Conservation (phyloP, 805 yeast species). For the Spathaspora gorwiae region DNA sequence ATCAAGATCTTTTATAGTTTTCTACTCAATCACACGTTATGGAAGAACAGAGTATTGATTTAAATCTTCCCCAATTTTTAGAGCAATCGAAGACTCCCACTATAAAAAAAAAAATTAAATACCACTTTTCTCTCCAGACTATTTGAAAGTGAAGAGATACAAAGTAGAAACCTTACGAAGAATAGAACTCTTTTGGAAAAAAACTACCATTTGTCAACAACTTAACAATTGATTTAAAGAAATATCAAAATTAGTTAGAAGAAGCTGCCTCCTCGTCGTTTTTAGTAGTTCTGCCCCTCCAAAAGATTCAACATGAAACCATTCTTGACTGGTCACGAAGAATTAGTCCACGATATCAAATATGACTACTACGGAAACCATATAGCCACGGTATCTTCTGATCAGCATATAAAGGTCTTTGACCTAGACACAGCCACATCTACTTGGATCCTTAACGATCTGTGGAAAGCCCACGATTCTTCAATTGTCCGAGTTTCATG, state of each 20-base stretch:
- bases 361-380: conserved; percentile 92
- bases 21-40: no score
- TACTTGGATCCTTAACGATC: conserved; percentile 82
- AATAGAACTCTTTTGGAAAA: no score
- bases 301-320: conserved; percentile 44
- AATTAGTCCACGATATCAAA: conserved; percentile 81
- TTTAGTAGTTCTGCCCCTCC: background rate
- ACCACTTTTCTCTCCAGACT: no score
- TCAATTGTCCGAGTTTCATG: conserved; percentile 77
- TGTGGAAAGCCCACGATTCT: conserved; percentile 95
- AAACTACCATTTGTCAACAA: background rate
- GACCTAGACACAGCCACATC: conserved; percentile 61
- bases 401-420: conserved; percentile 88
- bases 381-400: conserved; percentile 92
- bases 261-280: background rate
- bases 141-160: no score
- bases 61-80: no score
- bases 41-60: no score
- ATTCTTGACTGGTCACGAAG: conserved; percentile 88
- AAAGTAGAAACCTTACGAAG: no score
- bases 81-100: no score
- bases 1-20: no score
- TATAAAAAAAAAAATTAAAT: no score
- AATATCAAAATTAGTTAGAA: no score
- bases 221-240: background rate